phyloP scores from a whole-genome alignment of 2,329 filamentous ascomycete genomes.

The Calonectria pauciramosa region DNA sequence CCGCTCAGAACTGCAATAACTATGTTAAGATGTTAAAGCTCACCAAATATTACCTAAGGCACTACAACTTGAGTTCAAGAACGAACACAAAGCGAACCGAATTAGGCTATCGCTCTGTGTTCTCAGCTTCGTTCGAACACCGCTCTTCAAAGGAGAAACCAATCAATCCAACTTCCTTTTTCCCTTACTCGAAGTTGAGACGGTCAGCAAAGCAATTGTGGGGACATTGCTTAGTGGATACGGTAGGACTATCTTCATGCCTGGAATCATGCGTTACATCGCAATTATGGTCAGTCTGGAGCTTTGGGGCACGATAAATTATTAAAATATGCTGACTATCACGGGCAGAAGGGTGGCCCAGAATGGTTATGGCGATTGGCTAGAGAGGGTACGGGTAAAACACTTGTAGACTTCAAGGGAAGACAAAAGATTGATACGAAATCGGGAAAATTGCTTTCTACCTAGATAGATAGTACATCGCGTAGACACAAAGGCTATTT shows the following conservation, averaged over 20 bases:
- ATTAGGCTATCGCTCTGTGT: conserved; percentile 48
- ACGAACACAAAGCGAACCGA: conserved; percentile 36
- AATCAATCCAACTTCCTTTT: conserved; percentile 45
- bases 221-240: conserved; percentile 48
- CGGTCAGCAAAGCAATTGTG: conserved; percentile 48
- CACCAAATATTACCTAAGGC: conserved; percentile 21
- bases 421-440: conserved; percentile 9
- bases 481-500: too few relatives aligned
- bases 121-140: conserved; percentile 50
- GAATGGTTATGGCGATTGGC: conserved; percentile 35
- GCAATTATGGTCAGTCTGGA: conserved; percentile 44
- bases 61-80: conserved; percentile 48
- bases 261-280: conserved; percentile 44
- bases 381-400: conserved; percentile 24
- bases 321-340: background rate
- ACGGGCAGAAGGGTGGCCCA: conserved; percentile 32
- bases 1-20: too few relatives aligned
- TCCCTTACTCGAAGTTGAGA: conserved; percentile 50
- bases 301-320: background rate
- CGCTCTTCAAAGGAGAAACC: conserved; percentile 45
- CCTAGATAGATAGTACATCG: background rate
- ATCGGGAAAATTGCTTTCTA: background rate
- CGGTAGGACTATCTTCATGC: conserved; percentile 48
- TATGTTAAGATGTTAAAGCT: too few relatives aligned
- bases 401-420: conserved; percentile 21